Conservation (phyloP, 2,329 filamentous ascomycete species). For the Nigrospora sphaerica region DNA sequence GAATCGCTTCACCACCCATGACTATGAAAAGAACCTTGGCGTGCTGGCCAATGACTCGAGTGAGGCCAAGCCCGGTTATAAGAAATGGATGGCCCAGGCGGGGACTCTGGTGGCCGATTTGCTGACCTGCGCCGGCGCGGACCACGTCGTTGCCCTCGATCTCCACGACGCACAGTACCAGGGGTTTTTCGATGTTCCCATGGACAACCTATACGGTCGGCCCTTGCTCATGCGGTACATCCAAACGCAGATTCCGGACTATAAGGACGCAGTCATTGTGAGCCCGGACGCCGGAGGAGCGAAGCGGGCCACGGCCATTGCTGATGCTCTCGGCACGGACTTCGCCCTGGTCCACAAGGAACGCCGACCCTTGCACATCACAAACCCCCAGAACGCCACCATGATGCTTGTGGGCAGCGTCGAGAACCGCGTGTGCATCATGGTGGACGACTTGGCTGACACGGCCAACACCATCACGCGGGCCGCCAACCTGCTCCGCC, state of each 20-base stretch:
- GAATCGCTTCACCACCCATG: constrained; percentile 38
- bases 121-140: constrained; percentile 88
- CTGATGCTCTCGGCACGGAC: constrained; percentile 85
- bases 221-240: constrained; percentile 65
- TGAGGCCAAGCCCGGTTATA: constrained; percentile 85
- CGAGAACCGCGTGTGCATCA: constrained; percentile 70
- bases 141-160: constrained; percentile 97
- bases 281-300: constrained; percentile 94
- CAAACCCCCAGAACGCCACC: constrained; percentile 81
- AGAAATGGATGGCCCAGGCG: constrained; percentile 97
- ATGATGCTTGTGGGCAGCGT: constrained; percentile 96
- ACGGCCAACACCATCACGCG: constrained; percentile 96
- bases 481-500: constrained; percentile 93
- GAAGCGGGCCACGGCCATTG: constrained; percentile 91
- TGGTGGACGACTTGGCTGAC: constrained; percentile 91
- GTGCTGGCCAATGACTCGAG: constrained; percentile 42
- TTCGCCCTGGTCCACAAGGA: constrained; percentile 99
- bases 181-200: constrained; percentile 97
- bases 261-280: constrained; percentile 82
- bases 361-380: constrained; percentile 81
- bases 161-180: constrained; percentile 95
- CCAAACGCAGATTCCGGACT: constrained; percentile 76
- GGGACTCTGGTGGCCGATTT: constrained; percentile 92
- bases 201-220: constrained; percentile 92
- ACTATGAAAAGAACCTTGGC: constrained; percentile 49